Conservation (phyloP, 805 yeast genomes). For the Ogataea sp. region DNA sequence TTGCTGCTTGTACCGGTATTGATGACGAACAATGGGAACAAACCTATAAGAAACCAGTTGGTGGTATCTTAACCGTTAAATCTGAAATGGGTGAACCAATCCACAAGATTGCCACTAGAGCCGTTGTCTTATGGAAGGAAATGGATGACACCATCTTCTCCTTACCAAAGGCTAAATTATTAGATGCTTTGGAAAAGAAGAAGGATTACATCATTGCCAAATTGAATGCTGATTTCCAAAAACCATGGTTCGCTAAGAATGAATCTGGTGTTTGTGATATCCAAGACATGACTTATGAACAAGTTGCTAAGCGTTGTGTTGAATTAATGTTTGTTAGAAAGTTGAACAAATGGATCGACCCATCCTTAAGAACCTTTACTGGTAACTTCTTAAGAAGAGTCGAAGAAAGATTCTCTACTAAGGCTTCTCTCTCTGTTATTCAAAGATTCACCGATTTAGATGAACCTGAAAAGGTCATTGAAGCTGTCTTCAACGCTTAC, state of each 20-base stretch:
- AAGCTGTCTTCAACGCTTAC: conserved; percentile 55
- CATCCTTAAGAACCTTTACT: conserved; percentile 73
- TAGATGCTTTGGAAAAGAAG: conserved; percentile 75
- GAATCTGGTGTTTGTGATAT: conserved; percentile 77
- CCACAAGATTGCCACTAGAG: conserved; percentile 97
- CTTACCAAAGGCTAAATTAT: conserved; percentile 80
- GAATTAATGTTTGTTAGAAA: conserved; percentile 81
- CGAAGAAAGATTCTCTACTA: conserved; percentile 85
- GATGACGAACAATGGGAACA: conserved; percentile 85
- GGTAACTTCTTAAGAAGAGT: conserved; percentile 87
- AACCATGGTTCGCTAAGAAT: conserved; percentile 93
- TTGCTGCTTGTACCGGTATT: conserved; percentile 87
- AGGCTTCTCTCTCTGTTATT: conserved; percentile 54
- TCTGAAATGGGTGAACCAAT: conserved; percentile 99
- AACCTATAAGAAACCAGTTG: conserved; percentile 90
- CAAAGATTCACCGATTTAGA: conserved; percentile 66
- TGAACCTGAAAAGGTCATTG: conserved; percentile 54
- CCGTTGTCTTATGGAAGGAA: conserved; percentile 96
- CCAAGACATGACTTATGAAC: conserved; percentile 92
- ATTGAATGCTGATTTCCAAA: conserved; percentile 92
- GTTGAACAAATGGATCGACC: conserved; percentile 82
- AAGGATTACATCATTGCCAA: conserved; percentile 77
- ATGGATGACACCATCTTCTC: conserved; percentile 89
- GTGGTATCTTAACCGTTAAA: conserved; percentile 92
- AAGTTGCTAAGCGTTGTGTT: conserved; percentile 79